phyloP scores from a whole-genome alignment of 2,329 filamentous ascomycete species.

The Colletotrichum lupini region DNA sequence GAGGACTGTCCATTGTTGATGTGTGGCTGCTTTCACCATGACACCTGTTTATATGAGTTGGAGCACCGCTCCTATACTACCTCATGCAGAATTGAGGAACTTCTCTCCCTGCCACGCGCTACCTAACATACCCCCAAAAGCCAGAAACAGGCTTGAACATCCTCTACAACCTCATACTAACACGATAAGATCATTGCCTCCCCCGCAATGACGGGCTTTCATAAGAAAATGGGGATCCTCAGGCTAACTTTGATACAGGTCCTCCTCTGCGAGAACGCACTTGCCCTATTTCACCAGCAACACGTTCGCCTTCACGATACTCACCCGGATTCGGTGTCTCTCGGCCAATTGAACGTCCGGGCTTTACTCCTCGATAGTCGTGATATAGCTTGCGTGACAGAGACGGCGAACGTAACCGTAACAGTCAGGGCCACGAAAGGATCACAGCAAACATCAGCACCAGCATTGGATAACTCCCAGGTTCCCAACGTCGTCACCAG shows the following conservation, averaged over 20 bases:
- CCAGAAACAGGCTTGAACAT: not conserved
- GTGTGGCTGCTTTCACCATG: not conserved
- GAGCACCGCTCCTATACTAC: not conserved
- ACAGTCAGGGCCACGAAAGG: conserved; percentile 24
- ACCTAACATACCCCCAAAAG: not conserved
- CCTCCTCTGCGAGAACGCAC: conserved; percentile 20
- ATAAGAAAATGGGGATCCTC: conserved; percentile 18
- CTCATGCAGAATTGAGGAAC: not conserved
- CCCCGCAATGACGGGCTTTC: conserved; percentile 29
- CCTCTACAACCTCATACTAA: not conserved
- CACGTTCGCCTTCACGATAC: conserved; percentile 30
- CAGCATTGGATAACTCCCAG: conserved; percentile 20
- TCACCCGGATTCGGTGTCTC: conserved; percentile 33
- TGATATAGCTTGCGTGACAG: conserved; percentile 26
- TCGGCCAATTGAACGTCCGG: conserved; percentile 8
- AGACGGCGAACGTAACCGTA: conserved; percentile 28
- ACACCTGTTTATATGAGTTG: conserved; percentile 14
- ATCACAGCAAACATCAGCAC: conserved; percentile 11
- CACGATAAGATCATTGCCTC: conserved; percentile 12
- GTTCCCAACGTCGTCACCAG: conserved; percentile 42
- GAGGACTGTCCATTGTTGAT: conserved; percentile 8
- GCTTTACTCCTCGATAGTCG: conserved; percentile 22
- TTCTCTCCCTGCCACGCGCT: not conserved
- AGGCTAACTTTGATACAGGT: conserved; percentile 35
- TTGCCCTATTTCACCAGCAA: conserved; percentile 29